Percentiles rank a stretch among this genome's conserved stretches.
These are phyloP conservation scores for Flaveria robusta DNA, from an alignment of 129 eudicot species.

Conservation along the genomic window DNA sequence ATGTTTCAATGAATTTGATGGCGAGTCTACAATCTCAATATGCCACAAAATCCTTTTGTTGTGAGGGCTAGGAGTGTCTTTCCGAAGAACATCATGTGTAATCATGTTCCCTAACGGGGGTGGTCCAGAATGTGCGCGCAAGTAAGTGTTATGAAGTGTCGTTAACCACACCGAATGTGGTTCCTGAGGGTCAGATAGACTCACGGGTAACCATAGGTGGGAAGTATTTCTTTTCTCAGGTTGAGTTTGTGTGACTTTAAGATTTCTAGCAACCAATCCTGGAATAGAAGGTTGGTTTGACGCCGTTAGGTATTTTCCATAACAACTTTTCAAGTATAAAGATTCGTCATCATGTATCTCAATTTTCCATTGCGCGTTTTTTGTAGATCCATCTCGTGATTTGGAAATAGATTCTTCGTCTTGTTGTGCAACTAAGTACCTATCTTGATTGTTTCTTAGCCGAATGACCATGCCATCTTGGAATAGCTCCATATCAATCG, in stretches of 20 bases:
- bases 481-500: slow-evolving; percentile 40
- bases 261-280: slow-evolving; percentile 36
- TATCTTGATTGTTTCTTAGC: slow-evolving; percentile 36
- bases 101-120: slow-evolving; percentile 41
- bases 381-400: slow-evolving; percentile 38
- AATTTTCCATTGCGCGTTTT: slow-evolving; percentile 52
- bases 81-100: slow-evolving; percentile 41
- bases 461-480: slow-evolving; percentile 31
- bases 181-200: slow-evolving; percentile 13
- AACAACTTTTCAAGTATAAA: slow-evolving; percentile 46
- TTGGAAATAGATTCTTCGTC: slow-evolving; percentile 43
- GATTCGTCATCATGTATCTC: slow-evolving; percentile 39
- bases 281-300: slow-evolving; percentile 53
- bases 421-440: slow-evolving; percentile 45
- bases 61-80: slow-evolving; percentile 6
- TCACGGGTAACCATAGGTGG: slow-evolving; percentile 36
- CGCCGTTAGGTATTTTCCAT: slow-evolving; percentile 57
- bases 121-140: slow-evolving; percentile 39
- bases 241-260: slow-evolving; percentile 37
- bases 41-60: slow-evolving; percentile 44
- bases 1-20: slow-evolving; percentile 29
- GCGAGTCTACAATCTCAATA: slow-evolving; percentile 37
- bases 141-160: slow-evolving; percentile 40
- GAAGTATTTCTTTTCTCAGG: slow-evolving; percentile 37
- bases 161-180: slow-evolving; percentile 24